Evolutionary conservation across 768 basidiomycete genomes (phyloP), one percentile per base, ranked within the genome.

Genomic region (Phylloporus rhodoxanthus): DNA sequence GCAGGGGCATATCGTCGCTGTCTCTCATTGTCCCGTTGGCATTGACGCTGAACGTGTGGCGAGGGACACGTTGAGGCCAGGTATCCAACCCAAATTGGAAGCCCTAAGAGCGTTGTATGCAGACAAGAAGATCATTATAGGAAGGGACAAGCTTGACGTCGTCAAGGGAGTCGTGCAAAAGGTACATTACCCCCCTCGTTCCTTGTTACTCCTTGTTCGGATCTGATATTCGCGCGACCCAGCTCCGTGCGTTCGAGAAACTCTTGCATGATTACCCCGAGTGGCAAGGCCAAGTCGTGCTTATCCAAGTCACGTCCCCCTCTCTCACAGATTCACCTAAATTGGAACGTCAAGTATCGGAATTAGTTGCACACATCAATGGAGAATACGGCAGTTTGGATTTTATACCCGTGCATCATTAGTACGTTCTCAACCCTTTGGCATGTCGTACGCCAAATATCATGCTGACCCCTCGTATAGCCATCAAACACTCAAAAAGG

Each of bases 111-210:
- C 82, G 17, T 68, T 97, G 13, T 99, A 99, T 67, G 85, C 91
- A 56, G 91, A 89, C 54, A 97, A 97, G 79, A 97, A 97, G 77
- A 97, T 99, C 62, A 93, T 99, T 49, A 89, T 98, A 11, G 95
- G 92, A 15, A 78, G 95, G 8, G 95, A 99, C 69, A 99, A 99
- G 73, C 78, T 98, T 36, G 95, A 98, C 61, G 90, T 93, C n/a
- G 93, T 96, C 60, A 97, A 97, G 72, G 95, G 95, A 38, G 90
- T 99, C 20, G 71, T 97, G 55, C 94, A 98, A 72, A 99, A 99
- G 81, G 87, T 84, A 34, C 13, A 61, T 56, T 8, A 26, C 29
- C 11, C 7, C n/a, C 8, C 23, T 23, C 13, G 17, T 25, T 15
- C 13, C 5, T 19, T 19, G 7, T 2, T 4, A 10, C 4, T 39